These are phyloP conservation scores for Saposhnikovia divaricata DNA, from an alignment of 129 eudicot genomes.

Conservation along the genomic window DNA sequence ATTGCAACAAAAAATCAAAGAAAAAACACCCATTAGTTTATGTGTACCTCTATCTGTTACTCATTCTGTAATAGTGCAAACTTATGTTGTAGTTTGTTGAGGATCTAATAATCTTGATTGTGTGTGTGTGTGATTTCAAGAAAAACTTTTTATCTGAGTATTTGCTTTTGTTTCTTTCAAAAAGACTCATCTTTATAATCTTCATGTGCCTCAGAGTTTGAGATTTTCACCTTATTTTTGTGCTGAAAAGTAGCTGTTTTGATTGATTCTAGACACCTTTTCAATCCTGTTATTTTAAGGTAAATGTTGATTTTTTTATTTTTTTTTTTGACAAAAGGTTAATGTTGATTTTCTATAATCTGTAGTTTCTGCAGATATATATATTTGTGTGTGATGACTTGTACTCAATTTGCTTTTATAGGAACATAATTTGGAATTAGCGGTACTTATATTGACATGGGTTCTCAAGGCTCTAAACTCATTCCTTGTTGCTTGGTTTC, in stretches of 20 bases:
- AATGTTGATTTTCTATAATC: background rate
- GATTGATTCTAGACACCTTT: background rate
- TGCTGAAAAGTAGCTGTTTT: too few species aligned
- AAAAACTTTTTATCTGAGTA: conserved; percentile 14
- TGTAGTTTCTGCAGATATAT: background rate
- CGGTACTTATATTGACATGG: conserved; percentile 28
- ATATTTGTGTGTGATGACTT: background rate
- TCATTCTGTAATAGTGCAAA: too few species aligned
- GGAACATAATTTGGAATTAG: background rate
- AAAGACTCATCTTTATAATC: conserved; percentile 18
- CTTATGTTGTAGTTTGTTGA: background rate
- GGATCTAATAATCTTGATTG: background rate
- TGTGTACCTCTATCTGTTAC: background rate
- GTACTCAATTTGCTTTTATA: conserved; percentile 4
- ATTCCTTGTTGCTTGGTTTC: conserved; percentile 49
- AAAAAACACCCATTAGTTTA: too few species aligned
- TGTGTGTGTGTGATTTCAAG: conserved; percentile 1
- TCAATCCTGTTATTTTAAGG: background rate
- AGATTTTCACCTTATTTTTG: conserved; percentile 5
- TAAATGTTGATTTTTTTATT: conserved; percentile 10
- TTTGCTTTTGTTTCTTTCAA: conserved; percentile 10
- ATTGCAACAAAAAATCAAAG: too few species aligned
- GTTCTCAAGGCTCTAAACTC: conserved; percentile 52
- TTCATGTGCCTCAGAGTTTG: conserved; percentile 12
- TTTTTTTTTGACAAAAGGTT: too few species aligned